phyloP scores from a whole-genome alignment of 192 early-diverging fungal genomes.

The Lobosporangium transversale region DNA sequence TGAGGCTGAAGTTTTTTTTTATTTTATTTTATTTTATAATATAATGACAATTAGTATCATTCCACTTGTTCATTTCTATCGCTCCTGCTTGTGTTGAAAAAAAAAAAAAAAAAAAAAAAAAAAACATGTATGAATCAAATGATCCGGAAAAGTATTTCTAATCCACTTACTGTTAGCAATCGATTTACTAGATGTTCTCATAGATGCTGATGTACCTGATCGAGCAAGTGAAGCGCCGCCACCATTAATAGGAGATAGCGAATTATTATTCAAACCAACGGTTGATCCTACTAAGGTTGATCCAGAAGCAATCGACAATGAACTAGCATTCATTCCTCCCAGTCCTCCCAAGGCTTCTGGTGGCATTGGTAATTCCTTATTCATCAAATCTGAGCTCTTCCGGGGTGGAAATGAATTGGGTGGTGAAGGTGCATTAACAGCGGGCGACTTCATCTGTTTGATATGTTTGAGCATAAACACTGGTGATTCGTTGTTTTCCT shows the following conservation, averaged over 20 bases:
- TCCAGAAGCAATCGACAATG: too few relatives aligned
- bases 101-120: background rate
- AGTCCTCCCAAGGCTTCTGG: conserved; percentile 29
- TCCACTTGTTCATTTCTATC: too few relatives aligned
- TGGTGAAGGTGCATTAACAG: conserved; percentile 35
- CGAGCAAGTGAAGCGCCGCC: conserved; percentile 17
- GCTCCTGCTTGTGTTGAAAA: background rate
- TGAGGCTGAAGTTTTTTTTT: background rate
- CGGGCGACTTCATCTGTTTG: conserved; percentile 57
- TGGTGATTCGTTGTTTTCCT: conserved; percentile 74
- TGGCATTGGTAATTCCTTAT: conserved; percentile 42
- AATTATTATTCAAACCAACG: too few relatives aligned
- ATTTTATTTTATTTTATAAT: too few relatives aligned
- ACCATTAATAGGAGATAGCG: background rate
- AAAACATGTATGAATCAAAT: background rate
- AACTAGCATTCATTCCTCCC: too few relatives aligned
- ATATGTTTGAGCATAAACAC: conserved; percentile 79
- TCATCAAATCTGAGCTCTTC: conserved; percentile 45
- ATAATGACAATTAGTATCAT: too few relatives aligned
- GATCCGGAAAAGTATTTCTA: too few relatives aligned
- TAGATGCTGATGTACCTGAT: conserved; percentile 36
- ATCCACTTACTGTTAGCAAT: conserved; percentile 3
- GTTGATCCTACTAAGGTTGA: too few relatives aligned
- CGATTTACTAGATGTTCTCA: conserved; percentile 36
- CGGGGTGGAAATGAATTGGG: conserved; percentile 34